Evolutionary conservation across 805 yeast genomes (phyloP).

Genomic region (Saturnispora dispora): DNA sequence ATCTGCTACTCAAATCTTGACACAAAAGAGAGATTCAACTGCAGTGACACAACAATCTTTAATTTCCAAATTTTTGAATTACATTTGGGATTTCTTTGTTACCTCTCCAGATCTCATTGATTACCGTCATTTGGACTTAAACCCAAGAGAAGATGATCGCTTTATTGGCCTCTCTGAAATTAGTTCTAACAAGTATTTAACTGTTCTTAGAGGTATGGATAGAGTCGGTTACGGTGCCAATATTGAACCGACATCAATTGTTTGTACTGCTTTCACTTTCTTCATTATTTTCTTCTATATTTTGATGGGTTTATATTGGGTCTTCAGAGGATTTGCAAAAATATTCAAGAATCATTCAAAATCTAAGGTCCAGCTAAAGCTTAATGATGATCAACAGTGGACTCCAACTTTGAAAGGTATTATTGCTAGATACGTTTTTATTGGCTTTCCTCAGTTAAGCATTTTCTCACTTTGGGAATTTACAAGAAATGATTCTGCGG

Average conservation of each 20-base stretch:
- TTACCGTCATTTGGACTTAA: background rate
- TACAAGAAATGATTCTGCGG: conserved; percentile 72
- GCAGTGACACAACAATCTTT: background rate
- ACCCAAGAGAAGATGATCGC: background rate
- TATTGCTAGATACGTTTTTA: conserved; percentile 64
- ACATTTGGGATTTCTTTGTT: conserved; percentile 14
- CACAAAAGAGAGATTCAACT: conserved; percentile 40
- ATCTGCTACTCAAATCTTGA: conserved; percentile 56
- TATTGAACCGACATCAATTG: conserved; percentile 79
- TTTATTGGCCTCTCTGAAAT: conserved; percentile 25
- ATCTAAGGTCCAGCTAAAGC: background rate
- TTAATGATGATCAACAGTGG: conserved; percentile 45
- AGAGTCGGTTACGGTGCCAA: conserved; percentile 69
- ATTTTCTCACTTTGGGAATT: conserved; percentile 86
- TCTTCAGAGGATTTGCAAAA: conserved; percentile 30
- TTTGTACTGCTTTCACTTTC: conserved; percentile 79
- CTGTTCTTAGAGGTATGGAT: conserved; percentile 77
- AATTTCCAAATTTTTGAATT: conserved; percentile 10
- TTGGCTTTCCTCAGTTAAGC: conserved; percentile 77
- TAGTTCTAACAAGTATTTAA: conserved; percentile 47
- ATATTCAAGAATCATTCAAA: background rate
- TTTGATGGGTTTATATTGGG: conserved; percentile 50
- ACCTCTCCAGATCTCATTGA: conserved; percentile 12
- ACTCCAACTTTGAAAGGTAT: conserved; percentile 63
- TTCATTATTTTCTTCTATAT: conserved; percentile 72